Evolutionary conservation across 2,329 filamentous ascomycete genomes (phyloP).

Genomic region (Chrysoporthe austroafricana): DNA sequence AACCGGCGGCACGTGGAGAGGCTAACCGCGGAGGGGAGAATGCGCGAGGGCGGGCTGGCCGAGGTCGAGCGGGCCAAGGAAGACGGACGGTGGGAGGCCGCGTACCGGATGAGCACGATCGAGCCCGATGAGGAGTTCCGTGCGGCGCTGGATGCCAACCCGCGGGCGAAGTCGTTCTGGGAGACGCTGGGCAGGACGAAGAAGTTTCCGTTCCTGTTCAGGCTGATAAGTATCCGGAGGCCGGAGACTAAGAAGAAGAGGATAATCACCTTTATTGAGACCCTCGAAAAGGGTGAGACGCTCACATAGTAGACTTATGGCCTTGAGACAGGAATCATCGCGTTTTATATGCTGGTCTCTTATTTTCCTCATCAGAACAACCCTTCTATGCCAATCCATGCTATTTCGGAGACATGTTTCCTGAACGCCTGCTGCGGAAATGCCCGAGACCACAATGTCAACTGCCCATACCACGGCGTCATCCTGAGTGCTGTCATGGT

Average conservation of each 20-base stretch:
- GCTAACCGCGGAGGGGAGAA: too few species aligned
- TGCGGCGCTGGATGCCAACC: conserved; percentile 14
- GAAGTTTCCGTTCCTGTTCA: conserved; percentile 15
- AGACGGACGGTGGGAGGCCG: conserved; percentile 21
- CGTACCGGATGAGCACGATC: conserved; percentile 17
- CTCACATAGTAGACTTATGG: conserved; percentile 2
- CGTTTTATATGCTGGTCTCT: neutral
- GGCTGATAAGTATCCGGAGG: conserved; percentile 13
- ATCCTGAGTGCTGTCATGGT: neutral
- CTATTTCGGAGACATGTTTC: neutral
- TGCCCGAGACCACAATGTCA: neutral
- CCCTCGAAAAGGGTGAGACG: conserved; percentile 9
- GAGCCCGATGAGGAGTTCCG: conserved; percentile 17
- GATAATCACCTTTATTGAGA: conserved; percentile 12
- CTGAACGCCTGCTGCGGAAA: neutral
- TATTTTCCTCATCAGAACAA: neutral
- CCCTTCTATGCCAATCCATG: neutral
- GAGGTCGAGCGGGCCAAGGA: conserved; percentile 6
- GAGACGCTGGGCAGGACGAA: conserved; percentile 13
- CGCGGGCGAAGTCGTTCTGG: conserved; percentile 14
- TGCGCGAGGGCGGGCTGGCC: too few species aligned
- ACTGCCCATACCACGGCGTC: neutral
- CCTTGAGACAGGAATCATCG: neutral
- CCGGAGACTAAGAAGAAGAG: conserved; percentile 17
- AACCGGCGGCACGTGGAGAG: too few species aligned